A percentile compares a stretch with the other conserved stretches of the same genome.
phyloP scores from a whole-genome alignment of 495 filamentous ascomycete species.

The Staphylotrichum longicolle region DNA sequence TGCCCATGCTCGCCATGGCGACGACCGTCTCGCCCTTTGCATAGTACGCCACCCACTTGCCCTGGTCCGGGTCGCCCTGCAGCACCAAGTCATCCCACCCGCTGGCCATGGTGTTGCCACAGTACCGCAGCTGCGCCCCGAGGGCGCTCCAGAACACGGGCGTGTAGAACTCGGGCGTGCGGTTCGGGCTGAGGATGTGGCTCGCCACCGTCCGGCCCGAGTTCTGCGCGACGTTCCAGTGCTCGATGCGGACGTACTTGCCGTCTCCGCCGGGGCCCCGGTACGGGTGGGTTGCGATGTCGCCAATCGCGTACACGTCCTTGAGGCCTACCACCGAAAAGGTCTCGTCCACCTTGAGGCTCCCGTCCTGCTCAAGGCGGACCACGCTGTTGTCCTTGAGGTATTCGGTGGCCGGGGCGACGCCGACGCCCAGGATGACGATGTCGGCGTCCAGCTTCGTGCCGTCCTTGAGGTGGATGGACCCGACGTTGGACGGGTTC shows the following conservation, averaged over 20 bases:
- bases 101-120: conserved; percentile 69
- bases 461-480: conserved; percentile 82
- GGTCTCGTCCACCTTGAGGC: conserved; percentile 69
- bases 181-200: conserved; percentile 63
- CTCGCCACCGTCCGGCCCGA: conserved; percentile 72
- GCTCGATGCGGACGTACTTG: conserved; percentile 73
- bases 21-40: conserved; percentile 83
- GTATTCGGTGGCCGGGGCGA: conserved; percentile 81
- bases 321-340: conserved; percentile 71
- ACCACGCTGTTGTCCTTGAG: conserved; percentile 69
- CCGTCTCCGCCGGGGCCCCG: conserved; percentile 81
- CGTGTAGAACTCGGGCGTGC: conserved; percentile 69
- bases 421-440: conserved; percentile 87
- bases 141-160: conserved; percentile 96
- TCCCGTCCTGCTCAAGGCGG: conserved; percentile 74
- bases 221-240: conserved; percentile 98
- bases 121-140: conserved; percentile 85
- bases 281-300: conserved; percentile 95
- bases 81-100: conserved; percentile 85
- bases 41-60: conserved; percentile 87
- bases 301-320: conserved; percentile 89
- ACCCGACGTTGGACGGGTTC: conserved; percentile 67
- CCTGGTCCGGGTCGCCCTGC: conserved; percentile 71
- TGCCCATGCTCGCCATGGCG: conserved; percentile 85
- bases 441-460: conserved; percentile 81